These are phyloP conservation scores for Ilyonectria sp. DNA, from an alignment of 2,329 filamentous ascomycete genomes.

Conservation along the genomic window DNA sequence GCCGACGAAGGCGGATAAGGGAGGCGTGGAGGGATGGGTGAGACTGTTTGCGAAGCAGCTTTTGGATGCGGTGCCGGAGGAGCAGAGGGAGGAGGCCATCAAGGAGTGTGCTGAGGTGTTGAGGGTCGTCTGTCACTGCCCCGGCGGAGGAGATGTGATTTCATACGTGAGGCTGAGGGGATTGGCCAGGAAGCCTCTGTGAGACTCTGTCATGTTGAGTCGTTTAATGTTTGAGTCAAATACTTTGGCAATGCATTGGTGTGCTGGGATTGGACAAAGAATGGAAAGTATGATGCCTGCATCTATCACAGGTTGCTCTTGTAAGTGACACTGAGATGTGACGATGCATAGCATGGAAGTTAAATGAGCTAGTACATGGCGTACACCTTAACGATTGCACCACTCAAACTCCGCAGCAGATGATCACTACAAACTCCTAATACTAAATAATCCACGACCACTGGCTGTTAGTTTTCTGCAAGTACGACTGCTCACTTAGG, in stretches of 20 bases:
- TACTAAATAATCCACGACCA: no score
- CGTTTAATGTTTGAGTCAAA: neutral
- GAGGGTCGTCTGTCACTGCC: slow-evolving; percentile 67
- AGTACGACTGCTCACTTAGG: neutral
- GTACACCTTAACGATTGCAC: no score
- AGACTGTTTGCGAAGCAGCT: slow-evolving; percentile 73
- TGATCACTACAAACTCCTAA: no score
- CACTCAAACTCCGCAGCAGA: no score
- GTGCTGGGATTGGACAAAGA: neutral
- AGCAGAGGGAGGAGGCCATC: slow-evolving; percentile 66
- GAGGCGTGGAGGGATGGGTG: slow-evolving; percentile 77
- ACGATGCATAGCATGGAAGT: no score
- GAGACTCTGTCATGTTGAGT: neutral
- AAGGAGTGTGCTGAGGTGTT: slow-evolving; percentile 69
- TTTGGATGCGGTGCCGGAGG: slow-evolving; percentile 66
- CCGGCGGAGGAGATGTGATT: slow-evolving; percentile 70
- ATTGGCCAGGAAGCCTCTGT: slow-evolving; percentile 58
- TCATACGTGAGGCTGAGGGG: slow-evolving; percentile 70
- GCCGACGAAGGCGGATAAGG: slow-evolving; percentile 71
- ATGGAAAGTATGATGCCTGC: neutral
- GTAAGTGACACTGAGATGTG: no score
- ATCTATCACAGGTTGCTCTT: no score
- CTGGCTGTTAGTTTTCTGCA: no score
- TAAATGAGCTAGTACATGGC: no score
- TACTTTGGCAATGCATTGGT: neutral